phyloP scores from a whole-genome alignment of 768 basidiomycete genomes.

The Rhodotorula toruloides region DNA sequence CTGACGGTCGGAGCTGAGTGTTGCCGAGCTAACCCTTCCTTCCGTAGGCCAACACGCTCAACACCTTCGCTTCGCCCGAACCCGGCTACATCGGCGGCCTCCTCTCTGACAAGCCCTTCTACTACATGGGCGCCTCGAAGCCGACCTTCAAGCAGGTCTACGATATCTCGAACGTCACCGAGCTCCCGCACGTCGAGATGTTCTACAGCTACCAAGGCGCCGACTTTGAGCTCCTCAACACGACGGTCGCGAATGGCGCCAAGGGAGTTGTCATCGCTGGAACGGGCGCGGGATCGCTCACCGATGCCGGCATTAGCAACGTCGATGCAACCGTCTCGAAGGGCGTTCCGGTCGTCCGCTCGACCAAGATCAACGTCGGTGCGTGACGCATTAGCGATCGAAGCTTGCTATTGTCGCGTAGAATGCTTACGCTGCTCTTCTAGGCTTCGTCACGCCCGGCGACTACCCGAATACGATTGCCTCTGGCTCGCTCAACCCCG shows the following conservation, averaged over 20 bases:
- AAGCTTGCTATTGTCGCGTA: neutral
- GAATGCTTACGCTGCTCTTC: neutral
- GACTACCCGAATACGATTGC: constrained; percentile 5
- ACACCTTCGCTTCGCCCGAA: constrained; percentile 46
- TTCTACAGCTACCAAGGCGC: constrained; percentile 30
- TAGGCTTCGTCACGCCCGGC: constrained; percentile 6
- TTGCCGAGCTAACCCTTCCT: neutral
- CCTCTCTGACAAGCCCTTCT: constrained; percentile 29
- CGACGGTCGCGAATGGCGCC: constrained; percentile 21
- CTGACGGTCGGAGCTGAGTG: neutral
- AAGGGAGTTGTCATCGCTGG: constrained; percentile 29
- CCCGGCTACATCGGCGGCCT: constrained; percentile 45
- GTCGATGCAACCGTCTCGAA: neutral
- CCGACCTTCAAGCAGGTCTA: constrained; percentile 42
- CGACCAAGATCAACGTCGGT: constrained; percentile 32
- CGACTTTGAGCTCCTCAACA: constrained; percentile 20
- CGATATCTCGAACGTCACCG: constrained; percentile 25
- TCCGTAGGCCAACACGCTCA: constrained; percentile 25
- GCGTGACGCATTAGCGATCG: neutral
- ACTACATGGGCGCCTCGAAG: constrained; percentile 27
- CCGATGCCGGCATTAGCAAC: constrained; percentile 4
- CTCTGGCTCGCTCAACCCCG: constrained; percentile 29
- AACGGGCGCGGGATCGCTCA: constrained; percentile 19
- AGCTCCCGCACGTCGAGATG: constrained; percentile 38
- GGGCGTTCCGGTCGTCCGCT: constrained; percentile 25